Percentiles rank a stretch among this genome's conserved stretches.
Evolutionary conservation across 2,329 filamentous ascomycete genomes (phyloP).

Genomic region (Pseudocercospora fijiensis): DNA sequence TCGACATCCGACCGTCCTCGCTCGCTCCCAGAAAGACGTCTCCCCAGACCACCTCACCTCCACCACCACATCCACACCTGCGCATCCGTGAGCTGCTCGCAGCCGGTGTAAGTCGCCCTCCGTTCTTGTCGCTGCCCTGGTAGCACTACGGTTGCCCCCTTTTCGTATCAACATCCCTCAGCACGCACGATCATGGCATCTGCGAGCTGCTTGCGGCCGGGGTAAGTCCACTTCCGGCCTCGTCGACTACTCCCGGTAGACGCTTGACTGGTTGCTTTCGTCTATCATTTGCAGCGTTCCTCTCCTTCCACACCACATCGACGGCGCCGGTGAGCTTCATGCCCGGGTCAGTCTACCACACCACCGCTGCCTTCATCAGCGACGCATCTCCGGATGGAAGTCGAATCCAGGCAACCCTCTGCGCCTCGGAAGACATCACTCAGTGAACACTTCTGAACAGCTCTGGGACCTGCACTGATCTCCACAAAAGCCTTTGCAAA

Average conservation of each 20-base stretch:
- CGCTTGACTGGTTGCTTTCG: background rate
- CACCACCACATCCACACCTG: background rate
- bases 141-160: background rate
- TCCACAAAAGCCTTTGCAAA: background rate
- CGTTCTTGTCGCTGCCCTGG: conserved; percentile 2
- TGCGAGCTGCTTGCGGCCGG: conserved; percentile 5
- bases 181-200: background rate
- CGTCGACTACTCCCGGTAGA: background rate
- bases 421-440: background rate
- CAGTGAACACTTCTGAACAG: background rate
- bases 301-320: background rate
- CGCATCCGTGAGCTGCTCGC: conserved; percentile 4
- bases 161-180: background rate
- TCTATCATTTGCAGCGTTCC: background rate
- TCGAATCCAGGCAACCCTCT: background rate
- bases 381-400: conserved; percentile 2
- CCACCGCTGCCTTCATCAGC: conserved; percentile 1
- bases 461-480: background rate
- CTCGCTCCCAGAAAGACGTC: background rate
- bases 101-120: conserved; percentile 10
- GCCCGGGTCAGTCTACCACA: background rate
- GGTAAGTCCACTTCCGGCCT: conserved; percentile 1
- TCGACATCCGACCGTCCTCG: background rate
- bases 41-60: background rate
- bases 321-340: background rate